Base-by-base conservation (phyloP, 1,284 basidiomycete species). In the Trichosporon sp. region DNA sequence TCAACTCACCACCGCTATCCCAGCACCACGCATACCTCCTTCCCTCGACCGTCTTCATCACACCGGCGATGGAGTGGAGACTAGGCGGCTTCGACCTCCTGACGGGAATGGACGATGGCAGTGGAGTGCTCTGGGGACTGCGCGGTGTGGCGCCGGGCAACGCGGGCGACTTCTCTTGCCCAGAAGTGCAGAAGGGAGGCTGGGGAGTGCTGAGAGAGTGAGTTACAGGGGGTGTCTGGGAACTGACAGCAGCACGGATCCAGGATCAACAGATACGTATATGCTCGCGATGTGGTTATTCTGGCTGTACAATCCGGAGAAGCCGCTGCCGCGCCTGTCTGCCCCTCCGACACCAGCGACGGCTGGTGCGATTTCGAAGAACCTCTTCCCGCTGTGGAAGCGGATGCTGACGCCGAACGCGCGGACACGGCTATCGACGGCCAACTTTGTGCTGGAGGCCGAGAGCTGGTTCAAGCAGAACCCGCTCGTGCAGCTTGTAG, bases 1-100 rank as follows among this genome's bases (percentile, higher is more conserved):
- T 99, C 62, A 97, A 99, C 73, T 88, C 92, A 40, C 85, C 90
- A 4, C 90, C 88, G 62, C 81, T 87, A 36, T 92, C 91, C 0
- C 91, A 92, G 0, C 96, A 99, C 75, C 95, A 95, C 44, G 91
- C 90, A 67, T 81, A 98, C 63, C 84, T 80, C 19, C 63, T 89
- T 62, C 82, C 87, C 4, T 86, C 88, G 63, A 88, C 90, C 2
- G 86, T 99, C 67, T 98, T 96, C 75, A 86, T 98, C 34, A 82
- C 82, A 0, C 76, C 78, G 0, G 91, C 93, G 0, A 92, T 95
- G 21, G 96, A 99, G 82, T 99, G 95, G 95, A 90, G 90, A 74
- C 82, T 99, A 9, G 95, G 90, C 32, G 95, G 95, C 1, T 95
- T 99, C 73, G 96, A 99, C 72, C 81, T 95, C 0, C 80, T 98